Conservation (phyloP, 2,329 filamentous ascomycete species). For the Colletotrichum filicis region DNA sequence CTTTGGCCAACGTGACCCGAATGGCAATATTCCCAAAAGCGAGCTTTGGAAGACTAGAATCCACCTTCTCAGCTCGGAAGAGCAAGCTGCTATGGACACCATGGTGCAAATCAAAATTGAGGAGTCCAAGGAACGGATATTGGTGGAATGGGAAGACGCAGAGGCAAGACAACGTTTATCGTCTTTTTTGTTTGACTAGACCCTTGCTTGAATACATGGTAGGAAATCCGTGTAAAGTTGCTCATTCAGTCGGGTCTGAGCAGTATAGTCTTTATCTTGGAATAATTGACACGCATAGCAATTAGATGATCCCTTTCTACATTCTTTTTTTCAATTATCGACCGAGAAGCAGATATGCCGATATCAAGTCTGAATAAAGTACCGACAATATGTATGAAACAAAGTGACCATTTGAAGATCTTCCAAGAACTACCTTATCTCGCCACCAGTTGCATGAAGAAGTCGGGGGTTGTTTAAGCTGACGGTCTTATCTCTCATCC, state of each 20-base stretch:
- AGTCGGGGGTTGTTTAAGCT: not conserved
- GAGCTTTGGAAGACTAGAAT: constrained; percentile 36
- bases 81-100: constrained; percentile 39
- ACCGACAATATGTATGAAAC: too few relatives aligned
- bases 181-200: not conserved
- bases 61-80: constrained; percentile 36
- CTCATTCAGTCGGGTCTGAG: too few relatives aligned
- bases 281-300: too few relatives aligned
- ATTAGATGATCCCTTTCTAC: too few relatives aligned
- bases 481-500: not conserved
- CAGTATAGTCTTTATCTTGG: too few relatives aligned
- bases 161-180: not conserved
- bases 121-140: constrained; percentile 23
- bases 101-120: constrained; percentile 40
- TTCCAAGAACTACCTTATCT: not conserved
- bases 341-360: too few relatives aligned
- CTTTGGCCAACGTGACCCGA: constrained; percentile 41
- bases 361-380: too few relatives aligned
- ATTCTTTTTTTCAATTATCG: too few relatives aligned
- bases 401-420: too few relatives aligned
- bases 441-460: not conserved
- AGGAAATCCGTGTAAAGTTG: too few relatives aligned
- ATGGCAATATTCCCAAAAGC: constrained; percentile 20
- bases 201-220: too few relatives aligned
- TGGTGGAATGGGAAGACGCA: not conserved